These are phyloP conservation scores for Neohortaea acidophila DNA, from an alignment of 495 filamentous ascomycete genomes.

Conservation along the genomic window DNA sequence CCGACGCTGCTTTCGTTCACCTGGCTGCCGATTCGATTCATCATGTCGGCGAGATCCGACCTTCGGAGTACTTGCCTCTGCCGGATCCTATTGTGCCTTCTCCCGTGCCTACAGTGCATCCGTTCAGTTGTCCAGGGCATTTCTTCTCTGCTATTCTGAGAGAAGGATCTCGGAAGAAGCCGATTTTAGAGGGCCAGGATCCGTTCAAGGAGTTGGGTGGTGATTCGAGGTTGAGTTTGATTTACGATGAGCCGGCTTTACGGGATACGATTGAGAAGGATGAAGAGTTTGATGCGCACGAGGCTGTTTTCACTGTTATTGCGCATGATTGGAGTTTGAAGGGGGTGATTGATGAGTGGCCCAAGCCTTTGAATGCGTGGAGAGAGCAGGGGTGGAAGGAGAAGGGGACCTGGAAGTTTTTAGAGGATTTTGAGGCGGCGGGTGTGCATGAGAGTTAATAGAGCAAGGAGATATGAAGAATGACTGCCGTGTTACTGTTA, in stretches of 20 bases:
- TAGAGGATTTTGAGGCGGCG: constrained; percentile 6
- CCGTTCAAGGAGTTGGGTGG: not conserved
- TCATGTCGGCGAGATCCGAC: constrained; percentile 10
- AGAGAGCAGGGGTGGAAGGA: constrained; percentile 9
- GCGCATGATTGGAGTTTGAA: constrained; percentile 16
- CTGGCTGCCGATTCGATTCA: constrained; percentile 8
- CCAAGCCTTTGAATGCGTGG: constrained; percentile 8
- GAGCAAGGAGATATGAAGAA: no score
- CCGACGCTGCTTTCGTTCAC: constrained; percentile 50
- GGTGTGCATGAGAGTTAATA: no score
- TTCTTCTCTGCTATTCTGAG: constrained; percentile 4
- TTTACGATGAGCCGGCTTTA: constrained; percentile 3
- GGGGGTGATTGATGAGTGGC: constrained; percentile 9
- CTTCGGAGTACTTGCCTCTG: constrained; percentile 7
- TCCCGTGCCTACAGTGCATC: constrained; percentile 3
- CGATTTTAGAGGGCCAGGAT: constrained; percentile 6
- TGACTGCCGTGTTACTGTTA: no score
- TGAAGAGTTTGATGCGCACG: constrained; percentile 7
- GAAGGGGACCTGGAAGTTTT: constrained; percentile 8
- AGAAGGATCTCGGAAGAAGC: constrained; percentile 3
- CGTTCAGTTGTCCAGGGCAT: constrained; percentile 8
- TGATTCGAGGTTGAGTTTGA: constrained; percentile 2
- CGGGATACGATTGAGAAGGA: constrained; percentile 4
- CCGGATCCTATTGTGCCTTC: constrained; percentile 9
- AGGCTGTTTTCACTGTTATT: constrained; percentile 9